Percentiles rank a stretch among this genome's conserved stretches.
These are phyloP conservation scores for Rhazya stricta DNA, from an alignment of 257 asterid species.

Conservation along the genomic window DNA sequence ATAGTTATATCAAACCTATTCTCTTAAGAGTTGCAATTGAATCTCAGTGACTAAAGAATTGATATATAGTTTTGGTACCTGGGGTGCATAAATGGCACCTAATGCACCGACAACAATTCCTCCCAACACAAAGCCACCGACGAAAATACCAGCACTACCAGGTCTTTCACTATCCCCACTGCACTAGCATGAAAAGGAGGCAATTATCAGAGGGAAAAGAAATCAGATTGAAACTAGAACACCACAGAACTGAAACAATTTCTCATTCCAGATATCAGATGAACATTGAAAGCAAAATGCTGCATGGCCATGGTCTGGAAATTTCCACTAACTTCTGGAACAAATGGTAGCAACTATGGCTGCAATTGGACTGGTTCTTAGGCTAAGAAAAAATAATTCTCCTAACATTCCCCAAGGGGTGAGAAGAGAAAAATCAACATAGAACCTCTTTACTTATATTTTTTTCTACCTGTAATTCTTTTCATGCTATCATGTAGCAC, in stretches of 20 bases:
- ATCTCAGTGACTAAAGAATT: background rate
- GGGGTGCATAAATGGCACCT: constrained; percentile 47
- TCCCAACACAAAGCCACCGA: constrained; percentile 43
- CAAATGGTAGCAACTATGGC: background rate
- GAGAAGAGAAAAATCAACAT: background rate
- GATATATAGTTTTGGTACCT: constrained; percentile 18
- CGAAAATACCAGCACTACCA: constrained; percentile 31
- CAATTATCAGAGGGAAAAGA: background rate
- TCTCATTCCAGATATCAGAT: background rate
- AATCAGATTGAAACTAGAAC: background rate
- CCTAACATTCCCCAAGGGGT: too few species aligned
- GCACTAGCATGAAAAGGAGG: constrained; percentile 18
- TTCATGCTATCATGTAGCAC: background rate
- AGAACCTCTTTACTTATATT: background rate
- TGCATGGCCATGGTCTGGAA: background rate
- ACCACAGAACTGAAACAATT: background rate
- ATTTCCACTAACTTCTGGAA: background rate
- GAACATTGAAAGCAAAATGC: background rate
- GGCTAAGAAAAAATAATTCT: too few species aligned
- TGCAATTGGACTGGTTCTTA: too few species aligned
- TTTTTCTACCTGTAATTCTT: background rate
- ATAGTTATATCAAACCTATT: background rate
- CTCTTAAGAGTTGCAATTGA: background rate
- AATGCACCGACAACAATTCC: constrained; percentile 41
- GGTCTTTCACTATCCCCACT: constrained; percentile 32